Evolutionary conservation across 805 yeast species (phyloP), one percentile per base, ranked within the genome.

Genomic region (Teunomyces kruisii): DNA sequence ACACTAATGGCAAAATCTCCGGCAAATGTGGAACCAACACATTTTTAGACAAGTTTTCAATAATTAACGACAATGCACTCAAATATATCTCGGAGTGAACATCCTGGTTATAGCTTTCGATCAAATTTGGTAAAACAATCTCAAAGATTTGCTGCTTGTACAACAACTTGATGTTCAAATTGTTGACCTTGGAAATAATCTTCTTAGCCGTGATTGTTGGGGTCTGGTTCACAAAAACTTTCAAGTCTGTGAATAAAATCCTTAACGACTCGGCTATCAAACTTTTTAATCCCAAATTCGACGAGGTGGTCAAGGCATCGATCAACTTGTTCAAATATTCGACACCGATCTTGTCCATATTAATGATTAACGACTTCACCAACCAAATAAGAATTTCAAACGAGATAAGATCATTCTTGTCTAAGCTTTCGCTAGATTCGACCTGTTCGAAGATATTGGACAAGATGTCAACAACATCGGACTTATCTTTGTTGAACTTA

Each of bases 131-230:
- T 5, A 88, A 72, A 1, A 81, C 67, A 7, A 72, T 65, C 47
- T 80, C 79, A 59, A 89, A 88, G 19, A 88, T 74, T 51, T 83
- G 83, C 58, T 94, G 99, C 59, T 89, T 89, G 73, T 86, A 88
- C 17, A 94, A 71, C 37, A 78, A 62, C 47, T 86, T 78, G 14
- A 85, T 77, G 47, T 83, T 80, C 44, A 86, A 73, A 50, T 81
- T 81, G 49, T 61, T 61, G 1, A 76, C 77, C n/a, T 68, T 68
- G 22, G 74, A 74, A 6, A 68, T 74, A 31, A 57, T 61, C 52
- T 58, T 72, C 12, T 51, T 50, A 32, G 55, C 53, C 27, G 55
- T 57, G n/a, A 48, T 47, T 7, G 36, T 44, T 16, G 46, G 44
- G n/a, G 57, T 46, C 27, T 64, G 75, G 55, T 79, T 81, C 38